phyloP scores from a whole-genome alignment of 495 filamentous ascomycete genomes.

The Terfezia claveryi region DNA sequence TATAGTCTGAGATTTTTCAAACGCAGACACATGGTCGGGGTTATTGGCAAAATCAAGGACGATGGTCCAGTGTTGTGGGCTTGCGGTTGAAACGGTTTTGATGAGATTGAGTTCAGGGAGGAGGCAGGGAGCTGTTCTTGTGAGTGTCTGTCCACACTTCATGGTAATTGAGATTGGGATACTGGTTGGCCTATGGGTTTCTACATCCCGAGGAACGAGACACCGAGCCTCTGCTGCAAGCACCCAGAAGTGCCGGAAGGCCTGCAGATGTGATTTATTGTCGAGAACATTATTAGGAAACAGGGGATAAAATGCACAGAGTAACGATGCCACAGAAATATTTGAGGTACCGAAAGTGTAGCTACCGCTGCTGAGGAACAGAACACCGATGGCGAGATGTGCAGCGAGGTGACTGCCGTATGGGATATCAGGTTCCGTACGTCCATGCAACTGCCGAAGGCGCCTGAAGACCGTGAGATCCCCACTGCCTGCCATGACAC shows the following conservation, averaged over 20 bases:
- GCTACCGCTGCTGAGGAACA: constrained; percentile 82
- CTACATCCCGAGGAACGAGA: constrained; percentile 62
- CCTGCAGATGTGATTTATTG: constrained; percentile 85
- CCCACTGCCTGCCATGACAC: constrained; percentile 87
- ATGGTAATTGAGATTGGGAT: constrained; percentile 43
- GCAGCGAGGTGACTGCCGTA: constrained; percentile 86
- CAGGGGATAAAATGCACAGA: constrained; percentile 84
- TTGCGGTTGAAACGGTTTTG: constrained; percentile 38
- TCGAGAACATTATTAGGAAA: constrained; percentile 76
- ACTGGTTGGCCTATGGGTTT: constrained; percentile 53
- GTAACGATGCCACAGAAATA: constrained; percentile 58
- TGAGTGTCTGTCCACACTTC: constrained; percentile 25
- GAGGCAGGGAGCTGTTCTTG: constrained; percentile 47
- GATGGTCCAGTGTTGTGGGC: constrained; percentile 65
- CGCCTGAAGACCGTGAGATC: constrained; percentile 78
- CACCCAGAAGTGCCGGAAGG: constrained; percentile 94
- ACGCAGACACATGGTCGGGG: constrained; percentile 41
- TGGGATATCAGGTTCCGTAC: constrained; percentile 61
- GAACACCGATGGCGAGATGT: constrained; percentile 73
- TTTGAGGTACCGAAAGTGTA: constrained; percentile 82
- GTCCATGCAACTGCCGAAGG: constrained; percentile 65
- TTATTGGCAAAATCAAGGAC: constrained; percentile 55
- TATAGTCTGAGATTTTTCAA: constrained; percentile 52
- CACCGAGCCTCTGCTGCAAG: constrained; percentile 79
- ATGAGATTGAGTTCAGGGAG: constrained; percentile 59